Evolutionary conservation across 1,139 yeast species (phyloP).

Genomic region (Pneumocystis sp.): DNA sequence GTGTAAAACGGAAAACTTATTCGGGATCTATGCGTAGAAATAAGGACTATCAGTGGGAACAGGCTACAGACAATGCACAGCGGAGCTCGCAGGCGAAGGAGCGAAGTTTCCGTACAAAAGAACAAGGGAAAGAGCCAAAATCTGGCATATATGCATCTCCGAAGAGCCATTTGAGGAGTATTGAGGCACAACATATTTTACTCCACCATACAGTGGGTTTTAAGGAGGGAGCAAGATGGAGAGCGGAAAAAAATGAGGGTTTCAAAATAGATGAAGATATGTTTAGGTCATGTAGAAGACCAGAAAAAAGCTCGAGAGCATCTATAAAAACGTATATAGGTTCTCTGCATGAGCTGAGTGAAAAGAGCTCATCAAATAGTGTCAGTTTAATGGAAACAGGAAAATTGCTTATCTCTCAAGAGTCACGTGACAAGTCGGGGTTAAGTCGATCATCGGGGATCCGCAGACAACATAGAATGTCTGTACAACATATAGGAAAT

Average conservation of each 20-base stretch:
- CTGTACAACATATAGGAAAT: not conserved
- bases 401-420: too few species aligned
- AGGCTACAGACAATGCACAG: not conserved
- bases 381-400: not conserved
- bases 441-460: not conserved
- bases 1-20: not conserved
- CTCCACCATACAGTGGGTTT: too few species aligned
- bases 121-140: too few species aligned
- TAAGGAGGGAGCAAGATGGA: not conserved
- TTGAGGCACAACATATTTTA: too few species aligned
- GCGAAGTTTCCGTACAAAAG: too few species aligned
- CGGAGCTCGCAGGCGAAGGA: not conserved
- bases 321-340: not conserved
- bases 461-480: not conserved
- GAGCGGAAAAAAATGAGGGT: not conserved
- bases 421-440: not conserved
- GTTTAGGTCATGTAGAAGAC: not conserved
- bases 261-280: not conserved
- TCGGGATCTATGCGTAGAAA: not conserved
- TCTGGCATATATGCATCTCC: too few species aligned
- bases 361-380: not conserved
- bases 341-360: not conserved
- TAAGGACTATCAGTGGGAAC: too few species aligned
- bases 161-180: too few species aligned
- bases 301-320: not conserved